A percentile compares a stretch with the other conserved stretches of the same genome.
Conservation (phyloP, 495 filamentous ascomycete species). For the Talaromyces thailandensis region DNA sequence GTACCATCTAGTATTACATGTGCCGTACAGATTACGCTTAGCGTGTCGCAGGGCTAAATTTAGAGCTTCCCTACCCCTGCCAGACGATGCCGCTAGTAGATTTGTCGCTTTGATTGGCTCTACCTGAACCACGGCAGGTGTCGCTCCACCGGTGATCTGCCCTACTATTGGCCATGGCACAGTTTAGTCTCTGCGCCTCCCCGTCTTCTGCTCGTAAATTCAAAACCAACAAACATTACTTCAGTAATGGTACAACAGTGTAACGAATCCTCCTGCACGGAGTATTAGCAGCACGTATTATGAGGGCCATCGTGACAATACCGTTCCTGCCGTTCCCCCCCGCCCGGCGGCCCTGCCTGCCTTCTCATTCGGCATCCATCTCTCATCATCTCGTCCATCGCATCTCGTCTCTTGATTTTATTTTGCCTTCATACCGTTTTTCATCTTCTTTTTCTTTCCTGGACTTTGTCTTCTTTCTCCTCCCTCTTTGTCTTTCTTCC, state of each 20-base stretch:
- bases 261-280: constrained; percentile 11
- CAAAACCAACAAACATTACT: constrained; percentile 14
- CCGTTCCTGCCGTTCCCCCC: neutral
- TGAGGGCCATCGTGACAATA: neutral
- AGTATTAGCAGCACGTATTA: neutral
- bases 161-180: constrained; percentile 10
- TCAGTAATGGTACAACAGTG: neutral
- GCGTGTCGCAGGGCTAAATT: constrained; percentile 7
- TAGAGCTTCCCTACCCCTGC: neutral
- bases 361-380: neutral
- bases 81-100: constrained; percentile 1
- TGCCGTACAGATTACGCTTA: neutral
- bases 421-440: neutral
- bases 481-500: constrained; percentile 6
- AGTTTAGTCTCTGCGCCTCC: constrained; percentile 17
- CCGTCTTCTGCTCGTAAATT: constrained; percentile 21
- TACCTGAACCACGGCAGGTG: neutral
- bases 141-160: neutral
- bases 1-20: neutral
- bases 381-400: neutral
- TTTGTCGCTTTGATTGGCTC: neutral
- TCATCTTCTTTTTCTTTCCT: constrained; percentile 7
- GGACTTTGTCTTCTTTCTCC: constrained; percentile 16
- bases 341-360: neutral
- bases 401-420: neutral